These are phyloP conservation scores for Flueggea neowawraea DNA, from an alignment of 441 rosid species.

Conservation along the genomic window DNA sequence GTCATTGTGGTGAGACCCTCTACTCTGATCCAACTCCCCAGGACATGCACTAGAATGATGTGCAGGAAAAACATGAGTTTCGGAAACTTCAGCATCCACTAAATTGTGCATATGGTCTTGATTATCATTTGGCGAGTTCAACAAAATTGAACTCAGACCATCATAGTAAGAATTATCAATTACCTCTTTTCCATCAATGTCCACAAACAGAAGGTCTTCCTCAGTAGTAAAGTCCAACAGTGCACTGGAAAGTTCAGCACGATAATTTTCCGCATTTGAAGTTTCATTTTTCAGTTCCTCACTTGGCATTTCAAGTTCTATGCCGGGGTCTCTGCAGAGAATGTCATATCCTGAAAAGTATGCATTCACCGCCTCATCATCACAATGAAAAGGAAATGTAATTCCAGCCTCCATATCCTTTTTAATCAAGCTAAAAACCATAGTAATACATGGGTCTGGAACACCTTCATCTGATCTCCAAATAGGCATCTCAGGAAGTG, in stretches of 20 bases:
- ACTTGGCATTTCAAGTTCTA: slow-evolving; percentile 29
- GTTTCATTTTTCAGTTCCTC: slow-evolving; percentile 36
- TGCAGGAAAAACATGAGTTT: slow-evolving; percentile 20
- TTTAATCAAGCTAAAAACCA: slow-evolving; percentile 13
- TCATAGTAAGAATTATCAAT: slow-evolving; percentile 65
- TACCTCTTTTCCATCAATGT: slow-evolving; percentile 59
- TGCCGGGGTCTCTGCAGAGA: slow-evolving; percentile 31
- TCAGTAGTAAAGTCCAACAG: slow-evolving; percentile 45
- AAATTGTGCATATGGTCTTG: slow-evolving; percentile 30
- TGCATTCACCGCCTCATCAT: slow-evolving; percentile 18
- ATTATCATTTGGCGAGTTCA: slow-evolving; percentile 49
- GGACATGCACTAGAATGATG: slow-evolving; percentile 27
- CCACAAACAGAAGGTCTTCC: slow-evolving; percentile 52
- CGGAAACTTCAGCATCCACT: slow-evolving; percentile 28
- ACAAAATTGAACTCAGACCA: slow-evolving; percentile 64
- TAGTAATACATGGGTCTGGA: slow-evolving; percentile 30
- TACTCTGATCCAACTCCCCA: slow-evolving; percentile 21
- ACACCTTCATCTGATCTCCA: slow-evolving; percentile 47
- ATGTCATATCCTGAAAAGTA: slow-evolving; percentile 34
- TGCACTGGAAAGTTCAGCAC: slow-evolving; percentile 60
- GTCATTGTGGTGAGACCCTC: slow-evolving; percentile 21
- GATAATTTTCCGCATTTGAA: slow-evolving; percentile 43
- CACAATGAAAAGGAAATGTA: slow-evolving; percentile 25
- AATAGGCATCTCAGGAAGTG: slow-evolving; percentile 39
- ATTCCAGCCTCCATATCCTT: slow-evolving; percentile 29